A percentile compares a stretch with the other conserved stretches of the same genome.
Conservation (phyloP, 1,284 basidiomycete species). For the Ustilago lituana region DNA sequence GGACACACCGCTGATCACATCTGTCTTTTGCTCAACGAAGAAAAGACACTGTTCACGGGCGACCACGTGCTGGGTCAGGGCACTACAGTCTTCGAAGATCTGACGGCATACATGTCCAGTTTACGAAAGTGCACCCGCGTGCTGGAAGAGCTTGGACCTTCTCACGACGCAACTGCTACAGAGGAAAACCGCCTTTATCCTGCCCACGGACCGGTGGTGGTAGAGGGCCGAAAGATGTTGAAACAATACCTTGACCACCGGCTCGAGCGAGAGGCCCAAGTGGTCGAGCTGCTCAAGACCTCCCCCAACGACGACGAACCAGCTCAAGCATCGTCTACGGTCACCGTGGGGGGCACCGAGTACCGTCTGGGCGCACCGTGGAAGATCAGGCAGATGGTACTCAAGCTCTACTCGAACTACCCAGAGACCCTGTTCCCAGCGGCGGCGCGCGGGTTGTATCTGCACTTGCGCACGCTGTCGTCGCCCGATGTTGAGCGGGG, state of each 20-base stretch:
- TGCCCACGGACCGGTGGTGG: slow-evolving; percentile 83
- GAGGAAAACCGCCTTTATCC: slow-evolving; percentile 75
- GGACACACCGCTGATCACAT: slow-evolving; percentile 92
- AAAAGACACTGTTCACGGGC: slow-evolving; percentile 80
- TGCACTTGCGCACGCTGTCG: slow-evolving; percentile 79
- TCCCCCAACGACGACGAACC: slow-evolving; percentile 68
- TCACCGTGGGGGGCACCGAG: slow-evolving; percentile 9
- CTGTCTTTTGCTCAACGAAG: slow-evolving; percentile 68
- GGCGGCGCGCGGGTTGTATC: slow-evolving; percentile 76
- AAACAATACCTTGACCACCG: slow-evolving; percentile 82
- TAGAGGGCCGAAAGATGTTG: slow-evolving; percentile 73
- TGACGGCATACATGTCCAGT: slow-evolving; percentile 77
- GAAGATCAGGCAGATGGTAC: slow-evolving; percentile 58
- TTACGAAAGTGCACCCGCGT: slow-evolving; percentile 75
- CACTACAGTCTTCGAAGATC: slow-evolving; percentile 88
- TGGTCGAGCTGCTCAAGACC: slow-evolving; percentile 73
- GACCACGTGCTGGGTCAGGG: slow-evolving; percentile 92
- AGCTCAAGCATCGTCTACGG: slow-evolving; percentile 3
- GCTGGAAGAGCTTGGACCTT: slow-evolving; percentile 34
- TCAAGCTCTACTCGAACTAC: slow-evolving; percentile 75
- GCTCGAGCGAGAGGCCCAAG: slow-evolving; percentile 81
- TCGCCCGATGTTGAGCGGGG: slow-evolving; percentile 30
- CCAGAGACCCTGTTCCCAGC: slow-evolving; percentile 76
- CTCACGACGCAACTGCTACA: slow-evolving; percentile 29
- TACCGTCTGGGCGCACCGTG: slow-evolving; percentile 35